Conservation (phyloP, 257 asterid species). For the Gynochthodes officinalis region DNA sequence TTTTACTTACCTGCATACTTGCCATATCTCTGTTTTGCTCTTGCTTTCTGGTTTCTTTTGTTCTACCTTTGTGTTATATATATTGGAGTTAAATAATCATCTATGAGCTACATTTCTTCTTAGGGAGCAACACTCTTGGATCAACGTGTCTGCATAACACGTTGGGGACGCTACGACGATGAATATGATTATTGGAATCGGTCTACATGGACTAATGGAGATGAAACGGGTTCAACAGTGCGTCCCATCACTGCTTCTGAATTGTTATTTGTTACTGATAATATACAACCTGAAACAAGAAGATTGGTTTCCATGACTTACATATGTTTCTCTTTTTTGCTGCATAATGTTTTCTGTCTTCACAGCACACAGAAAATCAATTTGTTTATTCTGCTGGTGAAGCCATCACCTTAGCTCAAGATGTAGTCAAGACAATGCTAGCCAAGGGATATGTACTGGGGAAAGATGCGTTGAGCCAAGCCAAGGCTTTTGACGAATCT, state of each 20-base stretch:
- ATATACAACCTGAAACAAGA: background rate
- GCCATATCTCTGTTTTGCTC: constrained; percentile 5
- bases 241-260: constrained; percentile 18
- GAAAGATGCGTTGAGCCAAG: constrained; percentile 73
- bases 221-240: constrained; percentile 50
- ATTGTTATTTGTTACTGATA: background rate
- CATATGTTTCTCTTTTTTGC: background rate
- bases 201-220: constrained; percentile 63
- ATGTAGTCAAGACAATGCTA: constrained; percentile 76
- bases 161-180: constrained; percentile 79
- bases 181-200: constrained; percentile 59
- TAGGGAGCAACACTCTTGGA: constrained; percentile 90
- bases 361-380: constrained; percentile 34
- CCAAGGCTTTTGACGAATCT: constrained; percentile 83
- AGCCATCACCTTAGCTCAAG: constrained; percentile 81
- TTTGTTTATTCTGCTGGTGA: constrained; percentile 79
- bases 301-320: background rate
- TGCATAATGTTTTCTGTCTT: background rate
- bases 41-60: background rate
- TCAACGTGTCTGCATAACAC: constrained; percentile 85
- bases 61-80: background rate
- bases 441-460: constrained; percentile 79
- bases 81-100: background rate
- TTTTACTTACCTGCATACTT: background rate
- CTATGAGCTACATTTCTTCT: background rate